phyloP scores from a whole-genome alignment of 2,329 filamentous ascomycete genomes.

The Xylaria sp. region DNA sequence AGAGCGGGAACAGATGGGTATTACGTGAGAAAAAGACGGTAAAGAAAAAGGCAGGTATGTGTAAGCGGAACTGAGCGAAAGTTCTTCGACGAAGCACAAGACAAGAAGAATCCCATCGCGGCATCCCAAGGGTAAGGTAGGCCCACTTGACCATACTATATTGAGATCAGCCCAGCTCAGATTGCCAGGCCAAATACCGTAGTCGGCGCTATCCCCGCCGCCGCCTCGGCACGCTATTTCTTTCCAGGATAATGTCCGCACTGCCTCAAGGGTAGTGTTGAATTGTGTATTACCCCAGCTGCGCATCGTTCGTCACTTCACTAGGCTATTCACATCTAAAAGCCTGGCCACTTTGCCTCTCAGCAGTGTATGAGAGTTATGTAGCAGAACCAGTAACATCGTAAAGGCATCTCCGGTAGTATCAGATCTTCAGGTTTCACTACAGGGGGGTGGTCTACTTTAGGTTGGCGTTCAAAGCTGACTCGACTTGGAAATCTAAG shows the following conservation, averaged over 20 bases:
- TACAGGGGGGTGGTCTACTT: neutral
- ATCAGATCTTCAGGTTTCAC: too few relatives aligned
- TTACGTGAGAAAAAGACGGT: neutral
- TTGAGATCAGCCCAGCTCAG: neutral
- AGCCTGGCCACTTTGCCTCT: too few relatives aligned
- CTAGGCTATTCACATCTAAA: too few relatives aligned
- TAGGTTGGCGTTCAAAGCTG: neutral
- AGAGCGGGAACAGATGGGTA: neutral
- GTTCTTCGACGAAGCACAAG: neutral
- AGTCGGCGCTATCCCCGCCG: too few relatives aligned
- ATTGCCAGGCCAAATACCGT: neutral
- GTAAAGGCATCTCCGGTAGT: too few relatives aligned
- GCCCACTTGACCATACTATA: neutral
- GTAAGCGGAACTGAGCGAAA: neutral
- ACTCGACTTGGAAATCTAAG: neutral
- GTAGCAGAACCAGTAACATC: too few relatives aligned
- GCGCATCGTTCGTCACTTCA: too few relatives aligned
- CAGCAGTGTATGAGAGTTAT: too few relatives aligned
- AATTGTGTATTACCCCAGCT: too few relatives aligned
- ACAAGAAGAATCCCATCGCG: neutral
- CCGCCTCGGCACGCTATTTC: too few relatives aligned
- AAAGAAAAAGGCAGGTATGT: neutral
- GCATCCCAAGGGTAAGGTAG: neutral
- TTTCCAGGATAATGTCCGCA: too few relatives aligned
- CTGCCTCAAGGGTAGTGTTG: too few relatives aligned